phyloP scores from a whole-genome alignment of 1,139 yeast species.

The Debaryomyces psychrophilus region DNA sequence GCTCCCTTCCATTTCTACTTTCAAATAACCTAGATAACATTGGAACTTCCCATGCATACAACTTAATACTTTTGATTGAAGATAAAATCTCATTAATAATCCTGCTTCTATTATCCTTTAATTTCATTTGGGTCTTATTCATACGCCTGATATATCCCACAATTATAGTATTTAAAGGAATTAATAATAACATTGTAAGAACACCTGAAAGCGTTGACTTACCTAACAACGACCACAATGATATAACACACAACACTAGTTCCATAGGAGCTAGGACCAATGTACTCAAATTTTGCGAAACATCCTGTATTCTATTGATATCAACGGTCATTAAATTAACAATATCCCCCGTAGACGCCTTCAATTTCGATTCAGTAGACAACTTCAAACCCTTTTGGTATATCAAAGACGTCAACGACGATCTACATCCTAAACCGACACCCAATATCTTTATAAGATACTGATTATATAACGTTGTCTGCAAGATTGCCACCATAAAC shows the following conservation, averaged over 20 bases:
- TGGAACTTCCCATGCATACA: constrained; percentile 46
- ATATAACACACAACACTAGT: constrained; percentile 29
- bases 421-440: constrained; percentile 54
- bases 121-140: constrained; percentile 65
- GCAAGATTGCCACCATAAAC: constrained; percentile 49
- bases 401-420: constrained; percentile 52
- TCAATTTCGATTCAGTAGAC: constrained; percentile 41
- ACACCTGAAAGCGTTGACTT: constrained; percentile 42
- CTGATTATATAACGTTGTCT: constrained; percentile 54
- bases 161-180: constrained; percentile 37
- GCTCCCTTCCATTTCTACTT: constrained; percentile 42
- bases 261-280: constrained; percentile 35
- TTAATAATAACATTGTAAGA: constrained; percentile 33
- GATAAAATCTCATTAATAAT: constrained; percentile 43
- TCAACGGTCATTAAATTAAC: constrained; percentile 45
- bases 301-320: constrained; percentile 27
- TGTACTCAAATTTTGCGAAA: constrained; percentile 31
- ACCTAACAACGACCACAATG: constrained; percentile 36
- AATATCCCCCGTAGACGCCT: constrained; percentile 45
- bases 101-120: constrained; percentile 50
- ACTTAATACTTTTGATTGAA: constrained; percentile 43
- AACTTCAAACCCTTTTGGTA: constrained; percentile 49
- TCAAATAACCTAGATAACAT: constrained; percentile 37
- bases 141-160: constrained; percentile 22
- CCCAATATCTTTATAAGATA: constrained; percentile 55